Evolutionary conservation across 176 grass and related monocot species (phyloP).

Genomic region (Hyparrhenia diplandra): DNA sequence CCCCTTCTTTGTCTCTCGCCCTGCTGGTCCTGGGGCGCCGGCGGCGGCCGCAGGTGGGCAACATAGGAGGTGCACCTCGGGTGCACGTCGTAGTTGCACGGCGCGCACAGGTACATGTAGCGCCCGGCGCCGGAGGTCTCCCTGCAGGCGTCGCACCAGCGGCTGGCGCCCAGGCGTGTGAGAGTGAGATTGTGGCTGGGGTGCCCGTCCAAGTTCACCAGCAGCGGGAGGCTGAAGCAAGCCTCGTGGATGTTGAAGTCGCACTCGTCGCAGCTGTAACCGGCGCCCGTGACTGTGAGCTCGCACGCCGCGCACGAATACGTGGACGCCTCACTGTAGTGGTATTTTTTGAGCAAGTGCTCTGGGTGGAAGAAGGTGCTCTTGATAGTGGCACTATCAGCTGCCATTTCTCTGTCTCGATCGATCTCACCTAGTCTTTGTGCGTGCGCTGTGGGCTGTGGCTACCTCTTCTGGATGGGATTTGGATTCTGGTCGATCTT

Average conservation of each 20-base stretch:
- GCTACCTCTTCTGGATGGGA: too few relatives aligned
- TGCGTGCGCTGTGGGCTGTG: too few relatives aligned
- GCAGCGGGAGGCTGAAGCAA: neutral
- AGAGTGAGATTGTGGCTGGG: neutral
- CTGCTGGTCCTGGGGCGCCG: too few relatives aligned
- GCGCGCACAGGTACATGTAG: neutral
- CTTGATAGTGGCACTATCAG: neutral
- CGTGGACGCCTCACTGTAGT: neutral
- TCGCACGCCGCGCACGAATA: neutral
- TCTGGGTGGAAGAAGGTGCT: neutral
- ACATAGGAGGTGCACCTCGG: neutral
- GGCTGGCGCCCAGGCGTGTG: neutral
- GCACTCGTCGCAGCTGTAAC: neutral
- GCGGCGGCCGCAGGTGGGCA: too few relatives aligned
- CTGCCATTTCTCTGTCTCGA: neutral
- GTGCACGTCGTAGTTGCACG: neutral
- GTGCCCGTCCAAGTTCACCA: neutral
- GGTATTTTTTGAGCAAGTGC: neutral
- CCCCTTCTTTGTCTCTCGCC: neutral
- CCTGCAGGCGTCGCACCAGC: neutral
- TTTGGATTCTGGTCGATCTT: too few relatives aligned
- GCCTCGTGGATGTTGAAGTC: constrained; percentile 4
- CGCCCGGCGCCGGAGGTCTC: neutral
- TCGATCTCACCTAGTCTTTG: too few relatives aligned
- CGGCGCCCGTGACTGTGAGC: neutral